Evolutionary conservation across 1,284 basidiomycete genomes (phyloP), one percentile per base, ranked within the genome.

Genomic region (Cystobasidium sp.): DNA sequence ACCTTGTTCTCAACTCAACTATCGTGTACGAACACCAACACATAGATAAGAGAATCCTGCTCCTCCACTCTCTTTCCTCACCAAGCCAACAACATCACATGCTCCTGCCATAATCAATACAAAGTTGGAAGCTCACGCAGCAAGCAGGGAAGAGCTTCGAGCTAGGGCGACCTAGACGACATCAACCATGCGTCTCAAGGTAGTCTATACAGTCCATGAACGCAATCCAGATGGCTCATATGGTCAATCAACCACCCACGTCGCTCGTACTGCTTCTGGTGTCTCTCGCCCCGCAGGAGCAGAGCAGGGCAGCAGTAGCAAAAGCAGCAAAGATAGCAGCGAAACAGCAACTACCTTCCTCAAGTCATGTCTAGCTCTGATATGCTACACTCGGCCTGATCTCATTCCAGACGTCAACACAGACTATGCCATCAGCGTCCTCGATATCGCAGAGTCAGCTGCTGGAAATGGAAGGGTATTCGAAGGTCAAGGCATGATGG

Each of bases 401-500:
- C 53, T 73, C 39, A 73, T 66, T 8, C 70, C 70, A 46, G 44
- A 55, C 49, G 41, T n/a, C 31, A 46, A 18, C 41, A 46, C 52
- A 56, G 70, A 73, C 55, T 46, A 73, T 44, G 51, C 70, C 18
- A 41, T 73, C 62, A 73, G 70, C 46, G 70, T 73, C 22, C 52
- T 73, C 49, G 70, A 73, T 43, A 31, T 66, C 16, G 52, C 20
- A 37, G 70, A 73, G 43, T 56, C 70, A 37, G 70, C 63, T 24
- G 70, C 39, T 16, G 43, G 41, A 20, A 63, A 66, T 41, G 43
- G 31, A 20, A 22, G 41, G 46, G 62, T 73, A 9, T 66, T 47
- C 37, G 70, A 73, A 49, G 70, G 70, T 18, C 51, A 56, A 49
- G 70, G 70, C 31, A 73, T 73, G 70, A 65, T 73, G 62, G 58